Base-by-base conservation (phyloP, 148 eudicot species). In the Hydrangea macrophylla region DNA sequence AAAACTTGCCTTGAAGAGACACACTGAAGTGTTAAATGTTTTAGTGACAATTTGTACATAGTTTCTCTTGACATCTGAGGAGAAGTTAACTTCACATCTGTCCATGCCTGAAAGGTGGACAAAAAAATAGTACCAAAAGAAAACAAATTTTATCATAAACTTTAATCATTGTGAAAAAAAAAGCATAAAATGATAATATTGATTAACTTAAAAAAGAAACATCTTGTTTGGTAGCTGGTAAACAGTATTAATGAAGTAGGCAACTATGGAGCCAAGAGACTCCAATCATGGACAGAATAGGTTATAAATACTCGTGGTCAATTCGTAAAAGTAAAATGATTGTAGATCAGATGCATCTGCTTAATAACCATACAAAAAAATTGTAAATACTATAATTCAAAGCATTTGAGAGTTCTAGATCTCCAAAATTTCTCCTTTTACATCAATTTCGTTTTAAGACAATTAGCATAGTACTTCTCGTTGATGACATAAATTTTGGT, bases 11-110 rank as follows among this genome's bases (percentile, higher is more conserved):
- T 89, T 68, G 97, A 70, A 65, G 96, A 83, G 75, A 81, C 81
- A 70, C 85, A 68, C 73, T 91, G 92, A 24, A 90, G 86, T 62
- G 78, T 80, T 25, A 80, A 73, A 69, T 85, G 77, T 67, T 84
- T 83, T 40, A 89, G 55, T 10, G 96, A 88, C 83, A 91, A 26
- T 79, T 94, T 94, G 76, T 91, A 94, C 70, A 75, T 58, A 26
- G 89, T 91, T 83, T 91, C 96, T 77, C 99, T 85, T 54, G 78
- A 81, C 86, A 94, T 94, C 77, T 94, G 99, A 65, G 99, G 99
- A 55, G 99, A 88, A 56, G 96, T 88, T 65, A 94, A 79, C 81
- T 91, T 94, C 68, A 94, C 87, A 68, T 94, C 93, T 61, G 86
- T 75, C 97, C 99, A 91, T 70, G 81, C 80, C 99, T 94, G 84